phyloP scores from a whole-genome alignment of 371 early-diverging fungal species.

The Mortierella sp. region DNA sequence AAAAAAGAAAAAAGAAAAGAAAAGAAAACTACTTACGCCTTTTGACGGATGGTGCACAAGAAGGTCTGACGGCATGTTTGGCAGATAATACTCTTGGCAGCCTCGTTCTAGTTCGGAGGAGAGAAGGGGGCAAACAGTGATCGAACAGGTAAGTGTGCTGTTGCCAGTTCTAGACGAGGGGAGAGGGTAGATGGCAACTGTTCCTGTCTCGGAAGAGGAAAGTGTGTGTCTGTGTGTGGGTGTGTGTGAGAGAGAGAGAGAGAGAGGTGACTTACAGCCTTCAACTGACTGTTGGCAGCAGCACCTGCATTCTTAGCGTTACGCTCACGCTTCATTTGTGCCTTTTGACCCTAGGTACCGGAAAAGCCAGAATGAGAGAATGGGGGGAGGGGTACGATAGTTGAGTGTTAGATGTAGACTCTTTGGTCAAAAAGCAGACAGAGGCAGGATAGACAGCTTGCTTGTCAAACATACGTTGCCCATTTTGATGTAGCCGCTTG shows the following conservation, averaged over 20 bases:
- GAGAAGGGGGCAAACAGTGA: conserved; percentile 5
- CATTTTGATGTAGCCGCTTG: conserved; percentile 5
- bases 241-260: not conserved
- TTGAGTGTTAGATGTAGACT: too few species aligned
- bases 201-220: not conserved
- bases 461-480: conserved; percentile 16
- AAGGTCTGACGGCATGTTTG: conserved; percentile 83
- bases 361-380: not conserved
- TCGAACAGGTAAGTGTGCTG: conserved; percentile 4
- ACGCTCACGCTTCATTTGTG: conserved; percentile 81
- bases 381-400: not conserved
- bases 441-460: not conserved
- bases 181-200: not conserved
- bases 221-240: not conserved
- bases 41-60: conserved; percentile 81
- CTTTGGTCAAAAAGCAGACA: not conserved
- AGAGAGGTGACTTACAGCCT: conserved; percentile 63
- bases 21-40: conserved; percentile 62
- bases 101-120: conserved; percentile 68
- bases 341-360: conserved; percentile 73
- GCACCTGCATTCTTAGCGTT: conserved; percentile 66
- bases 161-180: not conserved
- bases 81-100: conserved; percentile 85
- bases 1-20: too few species aligned
- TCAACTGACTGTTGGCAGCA: conserved; percentile 78